Percentiles rank a stretch among this genome's conserved stretches.
These are phyloP conservation scores for Coemansia erecta DNA, from an alignment of 192 early-diverging fungal species.

Conservation along the genomic window DNA sequence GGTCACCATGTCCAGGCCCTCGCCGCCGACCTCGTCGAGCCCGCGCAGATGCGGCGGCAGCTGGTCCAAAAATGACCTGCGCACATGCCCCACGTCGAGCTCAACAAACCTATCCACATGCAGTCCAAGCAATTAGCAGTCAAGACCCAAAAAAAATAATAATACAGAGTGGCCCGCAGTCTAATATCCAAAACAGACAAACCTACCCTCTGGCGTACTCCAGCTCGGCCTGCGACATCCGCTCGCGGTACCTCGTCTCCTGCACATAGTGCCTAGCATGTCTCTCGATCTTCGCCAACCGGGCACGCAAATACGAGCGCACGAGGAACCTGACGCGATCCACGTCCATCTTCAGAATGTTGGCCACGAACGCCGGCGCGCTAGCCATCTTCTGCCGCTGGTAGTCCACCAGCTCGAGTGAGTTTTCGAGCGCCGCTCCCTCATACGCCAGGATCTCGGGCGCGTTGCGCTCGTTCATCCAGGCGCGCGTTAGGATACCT, in stretches of 20 bases:
- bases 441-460: slow-evolving; percentile 42
- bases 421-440: slow-evolving; percentile 42
- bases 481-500: slow-evolving; percentile 22
- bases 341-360: slow-evolving; percentile 42
- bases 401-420: slow-evolving; percentile 49
- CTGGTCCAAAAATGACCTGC: slow-evolving; percentile 49
- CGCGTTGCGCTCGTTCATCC: slow-evolving; percentile 41
- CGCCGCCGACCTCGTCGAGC: slow-evolving; percentile 27
- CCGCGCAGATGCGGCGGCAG: slow-evolving; percentile 42
- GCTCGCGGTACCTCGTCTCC: slow-evolving; percentile 18
- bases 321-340: slow-evolving; percentile 48
- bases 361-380: slow-evolving; percentile 22
- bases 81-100: slow-evolving; percentile 30
- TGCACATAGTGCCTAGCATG: slow-evolving; percentile 27
- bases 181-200: not conserved
- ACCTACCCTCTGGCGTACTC: slow-evolving; percentile 44
- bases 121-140: not conserved
- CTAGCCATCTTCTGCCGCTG: slow-evolving; percentile 27
- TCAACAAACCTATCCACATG: slow-evolving; percentile 24
- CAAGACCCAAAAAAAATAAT: not conserved
- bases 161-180: not conserved
- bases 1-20: slow-evolving; percentile 42
- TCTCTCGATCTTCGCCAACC: slow-evolving; percentile 37
- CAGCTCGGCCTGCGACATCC: slow-evolving; percentile 42
- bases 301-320: slow-evolving; percentile 45